phyloP scores from a whole-genome alignment of 805 yeast species.

The Wickerhamiella allomyrinae region DNA sequence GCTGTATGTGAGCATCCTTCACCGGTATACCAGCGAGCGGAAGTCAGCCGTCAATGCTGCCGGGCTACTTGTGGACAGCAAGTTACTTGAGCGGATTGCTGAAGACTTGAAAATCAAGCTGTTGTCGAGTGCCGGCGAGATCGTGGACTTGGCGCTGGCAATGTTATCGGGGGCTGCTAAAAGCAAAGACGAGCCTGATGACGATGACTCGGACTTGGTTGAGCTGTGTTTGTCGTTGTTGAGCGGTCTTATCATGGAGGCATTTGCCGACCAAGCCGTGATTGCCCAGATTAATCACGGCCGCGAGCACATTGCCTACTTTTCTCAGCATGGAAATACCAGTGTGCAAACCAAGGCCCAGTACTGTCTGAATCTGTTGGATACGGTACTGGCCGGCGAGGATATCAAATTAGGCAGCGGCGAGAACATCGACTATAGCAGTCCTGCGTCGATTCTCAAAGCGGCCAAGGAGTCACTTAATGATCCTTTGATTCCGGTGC shows the following conservation, averaged over 20 bases:
- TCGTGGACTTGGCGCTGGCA: conserved; percentile 36
- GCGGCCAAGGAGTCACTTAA: conserved; percentile 53
- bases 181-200: conserved; percentile 24
- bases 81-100: conserved; percentile 48
- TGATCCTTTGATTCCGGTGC: conserved; percentile 69
- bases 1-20: conserved; percentile 38
- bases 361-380: conserved; percentile 14
- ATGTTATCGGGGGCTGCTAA: conserved; percentile 26
- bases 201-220: conserved; percentile 22
- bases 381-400: conserved; percentile 3
- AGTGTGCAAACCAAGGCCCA: conserved; percentile 13
- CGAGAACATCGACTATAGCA: conserved; percentile 10
- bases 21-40: conserved; percentile 27
- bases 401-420: conserved; percentile 10
- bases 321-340: neutral
- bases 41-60: neutral
- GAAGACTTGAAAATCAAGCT: conserved; percentile 42
- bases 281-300: conserved; percentile 7
- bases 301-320: conserved; percentile 5
- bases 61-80: conserved; percentile 32
- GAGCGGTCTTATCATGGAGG: conserved; percentile 22
- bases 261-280: conserved; percentile 7
- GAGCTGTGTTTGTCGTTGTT: conserved; percentile 22
- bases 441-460: conserved; percentile 25
- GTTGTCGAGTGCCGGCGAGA: conserved; percentile 41